Conservation (phyloP, 345 rosid genomes). For the Citrus maxima region DNA sequence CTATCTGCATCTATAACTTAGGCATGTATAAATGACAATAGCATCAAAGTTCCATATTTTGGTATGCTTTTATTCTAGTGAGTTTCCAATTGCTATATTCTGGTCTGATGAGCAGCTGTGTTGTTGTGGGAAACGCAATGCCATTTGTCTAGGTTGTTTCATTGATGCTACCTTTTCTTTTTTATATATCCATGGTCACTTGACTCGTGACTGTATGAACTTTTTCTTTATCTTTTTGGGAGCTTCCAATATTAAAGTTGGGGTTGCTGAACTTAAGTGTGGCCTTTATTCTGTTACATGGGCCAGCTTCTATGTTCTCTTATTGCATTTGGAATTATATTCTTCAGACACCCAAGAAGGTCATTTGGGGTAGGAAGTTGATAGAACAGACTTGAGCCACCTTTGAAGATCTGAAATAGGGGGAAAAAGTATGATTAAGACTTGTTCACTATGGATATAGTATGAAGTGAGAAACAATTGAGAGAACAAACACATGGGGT, state of each 20-base stretch:
- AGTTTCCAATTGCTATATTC: background rate
- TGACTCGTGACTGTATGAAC: background rate
- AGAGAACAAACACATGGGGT: background rate
- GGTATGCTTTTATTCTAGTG: background rate
- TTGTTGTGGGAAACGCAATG: background rate
- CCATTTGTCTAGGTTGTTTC: background rate
- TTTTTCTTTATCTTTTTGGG: background rate
- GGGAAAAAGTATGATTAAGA: background rate
- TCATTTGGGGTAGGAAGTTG: background rate
- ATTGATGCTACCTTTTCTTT: background rate
- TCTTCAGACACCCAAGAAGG: background rate
- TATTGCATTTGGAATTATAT: background rate
- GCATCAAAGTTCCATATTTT: background rate
- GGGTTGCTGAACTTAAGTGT: background rate
- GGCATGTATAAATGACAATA: background rate
- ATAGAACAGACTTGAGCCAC: slow-evolving; percentile 7
- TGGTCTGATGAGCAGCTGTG: background rate
- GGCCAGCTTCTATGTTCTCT: background rate
- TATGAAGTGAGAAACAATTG: background rate
- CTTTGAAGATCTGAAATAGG: background rate
- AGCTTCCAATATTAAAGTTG: background rate
- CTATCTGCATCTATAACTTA: background rate
- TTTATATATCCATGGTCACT: background rate
- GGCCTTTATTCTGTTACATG: background rate
- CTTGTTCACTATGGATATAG: background rate